Conservation (phyloP, 2,329 filamentous ascomycete species). For the Dryadomyces quercus-mongolicae region DNA sequence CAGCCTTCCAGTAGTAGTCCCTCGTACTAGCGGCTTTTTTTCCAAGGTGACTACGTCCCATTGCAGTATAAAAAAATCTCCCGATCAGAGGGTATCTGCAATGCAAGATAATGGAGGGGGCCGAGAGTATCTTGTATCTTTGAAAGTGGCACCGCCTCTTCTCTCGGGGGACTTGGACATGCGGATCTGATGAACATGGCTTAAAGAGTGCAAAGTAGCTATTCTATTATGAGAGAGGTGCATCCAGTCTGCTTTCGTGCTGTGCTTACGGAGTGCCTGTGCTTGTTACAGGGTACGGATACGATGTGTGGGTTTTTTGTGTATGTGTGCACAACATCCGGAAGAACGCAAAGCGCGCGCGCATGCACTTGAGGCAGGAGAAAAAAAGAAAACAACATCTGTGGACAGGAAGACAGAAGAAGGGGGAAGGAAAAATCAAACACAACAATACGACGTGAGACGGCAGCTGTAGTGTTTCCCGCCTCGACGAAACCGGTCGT, state of each 20-base stretch:
- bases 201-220: background rate
- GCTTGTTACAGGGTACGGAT: no score
- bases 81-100: slow-evolving; percentile 5
- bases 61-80: background rate
- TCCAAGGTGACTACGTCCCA: background rate
- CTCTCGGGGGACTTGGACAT: background rate
- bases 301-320: background rate
- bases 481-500: no score
- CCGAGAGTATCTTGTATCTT: background rate
- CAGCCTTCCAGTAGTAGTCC: no score
- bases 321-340: background rate
- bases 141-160: background rate
- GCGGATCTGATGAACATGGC: background rate
- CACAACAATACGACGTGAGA: background rate
- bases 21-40: background rate
- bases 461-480: background rate
- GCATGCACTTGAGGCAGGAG: background rate
- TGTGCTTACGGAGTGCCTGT: background rate
- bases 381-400: background rate
- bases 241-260: no score
- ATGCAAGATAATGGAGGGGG: slow-evolving; percentile 8
- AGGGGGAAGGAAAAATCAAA: background rate
- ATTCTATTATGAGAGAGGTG: no score
- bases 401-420: background rate
- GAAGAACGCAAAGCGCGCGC: background rate